phyloP scores from a whole-genome alignment of 139 green algal species.

The Picochlorum sp. region DNA sequence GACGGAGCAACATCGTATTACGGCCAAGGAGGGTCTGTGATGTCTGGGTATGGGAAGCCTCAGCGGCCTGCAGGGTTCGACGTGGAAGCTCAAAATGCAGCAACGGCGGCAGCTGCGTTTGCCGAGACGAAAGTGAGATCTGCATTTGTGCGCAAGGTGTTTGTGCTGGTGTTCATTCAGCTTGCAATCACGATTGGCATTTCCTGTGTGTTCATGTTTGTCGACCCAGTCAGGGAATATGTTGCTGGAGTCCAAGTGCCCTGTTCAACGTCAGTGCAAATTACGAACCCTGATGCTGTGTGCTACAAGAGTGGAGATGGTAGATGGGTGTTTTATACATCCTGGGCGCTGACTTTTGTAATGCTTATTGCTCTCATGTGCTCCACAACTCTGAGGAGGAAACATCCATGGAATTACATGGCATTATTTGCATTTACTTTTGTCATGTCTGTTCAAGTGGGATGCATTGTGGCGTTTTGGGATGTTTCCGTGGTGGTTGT shows the following conservation, averaged over 20 bases:
- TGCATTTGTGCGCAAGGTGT: conserved; percentile 46
- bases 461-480: conserved; percentile 33
- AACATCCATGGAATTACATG: conserved; percentile 39
- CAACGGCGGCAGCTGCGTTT: conserved; percentile 10
- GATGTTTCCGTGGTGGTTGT: conserved; percentile 25
- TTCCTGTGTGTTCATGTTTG: conserved; percentile 32
- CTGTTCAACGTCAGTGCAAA: neutral
- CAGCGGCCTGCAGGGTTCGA: conserved; percentile 4
- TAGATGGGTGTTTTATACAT: conserved; percentile 15
- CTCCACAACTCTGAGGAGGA: conserved; percentile 12
- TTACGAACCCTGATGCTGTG: neutral
- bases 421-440: conserved; percentile 34
- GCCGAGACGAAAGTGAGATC: conserved; percentile 24
- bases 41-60: neutral
- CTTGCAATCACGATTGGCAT: conserved; percentile 39
- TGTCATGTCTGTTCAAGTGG: conserved; percentile 23
- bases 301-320: neutral
- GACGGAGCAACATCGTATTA: neutral
- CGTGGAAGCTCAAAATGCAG: conserved; percentile 15
- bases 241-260: neutral
- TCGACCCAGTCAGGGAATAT: conserved; percentile 30
- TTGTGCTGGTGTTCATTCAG: conserved; percentile 32
- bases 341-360: conserved; percentile 10
- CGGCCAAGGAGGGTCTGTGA: neutral
- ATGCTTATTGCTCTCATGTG: conserved; percentile 9